Conservation (phyloP, 352 stramenopile species). For the Peronospora belbahrii region DNA sequence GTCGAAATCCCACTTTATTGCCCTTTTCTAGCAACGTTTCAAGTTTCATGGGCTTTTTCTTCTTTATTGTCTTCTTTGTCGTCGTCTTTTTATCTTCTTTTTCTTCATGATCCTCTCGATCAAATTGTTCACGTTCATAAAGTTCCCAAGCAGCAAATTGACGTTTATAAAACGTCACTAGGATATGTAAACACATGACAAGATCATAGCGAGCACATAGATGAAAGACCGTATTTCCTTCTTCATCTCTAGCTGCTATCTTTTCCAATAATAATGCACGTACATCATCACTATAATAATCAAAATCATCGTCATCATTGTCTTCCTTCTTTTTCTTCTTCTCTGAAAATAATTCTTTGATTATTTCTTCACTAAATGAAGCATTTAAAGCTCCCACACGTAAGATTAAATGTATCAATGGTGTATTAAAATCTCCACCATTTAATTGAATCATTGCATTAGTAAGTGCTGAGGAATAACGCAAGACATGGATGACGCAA, state of each 20-base stretch:
- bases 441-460: conserved; percentile 62
- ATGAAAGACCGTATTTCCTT: conserved; percentile 75
- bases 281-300: conserved; percentile 30
- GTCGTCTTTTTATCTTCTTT: background rate
- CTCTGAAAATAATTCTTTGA: conserved; percentile 32
- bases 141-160: conserved; percentile 15
- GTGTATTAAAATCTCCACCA: conserved; percentile 50
- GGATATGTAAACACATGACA: conserved; percentile 29
- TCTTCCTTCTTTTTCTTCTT: background rate
- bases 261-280: conserved; percentile 44
- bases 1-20: conserved; percentile 57
- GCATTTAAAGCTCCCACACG: conserved; percentile 55
- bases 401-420: conserved; percentile 61
- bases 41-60: conserved; percentile 10
- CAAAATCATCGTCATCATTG: conserved; percentile 27
- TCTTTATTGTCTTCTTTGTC: background rate
- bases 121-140: conserved; percentile 3
- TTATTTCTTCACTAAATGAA: conserved; percentile 31
- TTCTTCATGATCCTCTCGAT: conserved; percentile 1
- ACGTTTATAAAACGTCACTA: conserved; percentile 39
- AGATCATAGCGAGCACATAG: conserved; percentile 68
- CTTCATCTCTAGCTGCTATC: conserved; percentile 50
- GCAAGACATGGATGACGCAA: conserved; percentile 41
- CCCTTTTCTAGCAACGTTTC: conserved; percentile 39
- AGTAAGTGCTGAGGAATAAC: conserved; percentile 57